Evolutionary conservation across 257 asterid genomes (phyloP), one percentile per base, ranked within the genome.

Genomic region (Schizonepeta tenuifolia): DNA sequence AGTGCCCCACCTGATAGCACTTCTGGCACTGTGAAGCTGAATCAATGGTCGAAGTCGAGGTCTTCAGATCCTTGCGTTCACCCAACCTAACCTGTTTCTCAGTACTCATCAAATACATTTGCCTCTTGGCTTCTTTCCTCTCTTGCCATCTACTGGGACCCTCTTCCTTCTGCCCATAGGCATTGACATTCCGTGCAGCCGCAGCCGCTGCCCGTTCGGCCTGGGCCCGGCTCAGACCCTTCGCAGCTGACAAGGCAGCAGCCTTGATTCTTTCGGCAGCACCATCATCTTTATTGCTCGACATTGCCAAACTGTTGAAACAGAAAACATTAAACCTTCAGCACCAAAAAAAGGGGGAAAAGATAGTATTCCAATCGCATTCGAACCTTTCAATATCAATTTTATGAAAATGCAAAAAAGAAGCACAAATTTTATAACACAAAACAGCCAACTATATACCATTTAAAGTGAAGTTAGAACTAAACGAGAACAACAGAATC

Each of bases 91-190:
- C 98, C 73, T 91, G 98, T 62, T 94, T 94, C 69, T 94, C 99
- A 1, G 99, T 91, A 78, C 98, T 94, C 95, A 86, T 88, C 75
- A 91, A 64, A 72, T 94, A 94, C 98, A 94, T 94, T 77, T 91
- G 99, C 58, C 99, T 85, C 89, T 91, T 94, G 64, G 99, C 99
- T 82, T 94, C 99, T 82, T 94, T 91, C 78, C 99, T 86, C 78
- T 94, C 99, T 58, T 94, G 99, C 99, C 99, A 94, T 85, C 99
- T 76, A 66, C 98, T 94, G 8, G 99, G 99, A 2, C 99, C 99
- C 77, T 94, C 99, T 77, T 94, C 99, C 82, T 94, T 94, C 84
- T 94, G 99, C 67, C 99, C 99, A 46, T 94, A 94, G 0, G 99
- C 99, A 44, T 94, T 94, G 70, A 94, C 99, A 51, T 94, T 94